phyloP scores from a whole-genome alignment of 208 protist genomes.

The Porcisia hertigi region DNA sequence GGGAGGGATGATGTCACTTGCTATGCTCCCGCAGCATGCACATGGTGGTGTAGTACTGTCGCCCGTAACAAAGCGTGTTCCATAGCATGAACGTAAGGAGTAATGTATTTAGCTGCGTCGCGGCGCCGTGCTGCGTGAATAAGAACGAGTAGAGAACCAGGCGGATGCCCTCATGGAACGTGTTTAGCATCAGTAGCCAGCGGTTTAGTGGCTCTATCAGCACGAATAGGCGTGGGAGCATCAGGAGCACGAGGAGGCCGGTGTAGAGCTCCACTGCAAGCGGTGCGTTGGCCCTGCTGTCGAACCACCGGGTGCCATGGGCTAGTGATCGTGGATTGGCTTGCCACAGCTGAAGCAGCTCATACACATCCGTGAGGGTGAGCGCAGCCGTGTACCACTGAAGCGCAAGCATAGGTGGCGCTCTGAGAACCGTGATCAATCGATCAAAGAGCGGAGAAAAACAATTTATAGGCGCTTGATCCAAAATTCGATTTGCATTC shows the following conservation, averaged over 20 bases:
- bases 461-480: background rate
- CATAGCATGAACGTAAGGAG: slow-evolving; percentile 53
- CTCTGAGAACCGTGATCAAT: background rate
- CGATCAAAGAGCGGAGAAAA: background rate
- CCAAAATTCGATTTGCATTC: background rate
- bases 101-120: slow-evolving; percentile 60
- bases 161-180: slow-evolving; percentile 44
- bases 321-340: slow-evolving; percentile 19
- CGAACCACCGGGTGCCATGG: slow-evolving; percentile 49
- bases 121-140: slow-evolving; percentile 37
- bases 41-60: slow-evolving; percentile 60
- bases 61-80: slow-evolving; percentile 52
- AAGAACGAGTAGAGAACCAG: slow-evolving; percentile 44
- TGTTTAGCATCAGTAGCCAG: slow-evolving; percentile 53
- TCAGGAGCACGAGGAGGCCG: slow-evolving; percentile 39
- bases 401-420: slow-evolving; percentile 34
- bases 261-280: slow-evolving; percentile 40
- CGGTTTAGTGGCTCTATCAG: slow-evolving; percentile 58
- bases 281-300: slow-evolving; percentile 39
- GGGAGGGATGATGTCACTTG: slow-evolving; percentile 14
- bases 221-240: slow-evolving; percentile 48
- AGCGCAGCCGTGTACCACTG: slow-evolving; percentile 60
- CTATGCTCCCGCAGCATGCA: slow-evolving; percentile 35
- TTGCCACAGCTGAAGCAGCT: slow-evolving; percentile 39
- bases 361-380: slow-evolving; percentile 31